Conservation (phyloP, 2,329 filamentous ascomycete species). For the Parastagonospora avenae region DNA sequence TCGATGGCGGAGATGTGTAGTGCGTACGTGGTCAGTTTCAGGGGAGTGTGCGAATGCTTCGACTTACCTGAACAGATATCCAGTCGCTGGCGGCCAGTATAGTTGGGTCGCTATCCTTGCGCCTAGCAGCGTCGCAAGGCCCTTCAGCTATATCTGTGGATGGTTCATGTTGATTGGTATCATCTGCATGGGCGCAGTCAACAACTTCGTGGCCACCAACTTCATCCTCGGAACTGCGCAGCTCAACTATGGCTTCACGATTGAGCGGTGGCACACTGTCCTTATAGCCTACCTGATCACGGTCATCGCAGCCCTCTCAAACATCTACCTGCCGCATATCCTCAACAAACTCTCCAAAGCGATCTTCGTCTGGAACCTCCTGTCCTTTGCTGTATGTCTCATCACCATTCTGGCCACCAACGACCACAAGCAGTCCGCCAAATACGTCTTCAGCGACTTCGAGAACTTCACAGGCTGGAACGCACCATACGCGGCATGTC, state of each 20-base stretch:
- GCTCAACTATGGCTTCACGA: slow-evolving; percentile 57
- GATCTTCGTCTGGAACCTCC: slow-evolving; percentile 60
- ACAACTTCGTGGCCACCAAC: slow-evolving; percentile 61
- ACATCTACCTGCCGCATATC: slow-evolving; percentile 57
- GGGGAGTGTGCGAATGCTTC: neutral
- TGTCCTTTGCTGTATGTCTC: slow-evolving; percentile 58
- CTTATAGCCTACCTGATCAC: slow-evolving; percentile 59
- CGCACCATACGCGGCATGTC: slow-evolving; percentile 56
- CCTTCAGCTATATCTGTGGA: slow-evolving; percentile 47
- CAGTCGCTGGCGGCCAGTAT: slow-evolving; percentile 63
- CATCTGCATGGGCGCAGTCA: slow-evolving; percentile 60
- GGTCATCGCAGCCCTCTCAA: slow-evolving; percentile 52
- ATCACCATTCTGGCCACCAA: slow-evolving; percentile 60
- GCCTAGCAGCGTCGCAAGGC: slow-evolving; percentile 48
- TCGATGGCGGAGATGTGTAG: slow-evolving; percentile 65
- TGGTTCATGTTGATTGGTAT: slow-evolving; percentile 49
- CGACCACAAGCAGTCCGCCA: slow-evolving; percentile 58
- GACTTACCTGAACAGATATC: slow-evolving; percentile 46
- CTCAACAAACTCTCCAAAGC: slow-evolving; percentile 58
- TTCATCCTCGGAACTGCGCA: slow-evolving; percentile 62
- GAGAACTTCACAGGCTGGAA: slow-evolving; percentile 61
- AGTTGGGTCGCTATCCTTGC: slow-evolving; percentile 63
- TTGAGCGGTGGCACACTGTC: slow-evolving; percentile 62
- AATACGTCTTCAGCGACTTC: slow-evolving; percentile 62
- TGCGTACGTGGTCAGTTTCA: slow-evolving; percentile 31